Percentiles rank a stretch among this genome's conserved stretches.
Evolutionary conservation across 139 green algal genomes (phyloP).

Genomic region (Volvox reticuliferus): DNA sequence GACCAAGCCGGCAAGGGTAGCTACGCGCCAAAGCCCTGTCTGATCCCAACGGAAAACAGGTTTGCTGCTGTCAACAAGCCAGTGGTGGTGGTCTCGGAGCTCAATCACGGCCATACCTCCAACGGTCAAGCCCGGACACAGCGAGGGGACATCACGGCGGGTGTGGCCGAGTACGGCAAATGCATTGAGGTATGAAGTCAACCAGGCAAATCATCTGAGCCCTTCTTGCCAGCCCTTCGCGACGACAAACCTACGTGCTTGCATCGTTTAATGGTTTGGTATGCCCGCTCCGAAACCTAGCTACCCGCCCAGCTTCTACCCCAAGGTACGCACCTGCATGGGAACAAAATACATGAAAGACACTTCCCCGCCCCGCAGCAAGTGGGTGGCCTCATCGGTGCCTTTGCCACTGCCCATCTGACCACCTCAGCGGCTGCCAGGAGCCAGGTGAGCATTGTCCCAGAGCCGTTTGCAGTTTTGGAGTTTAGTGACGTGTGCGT

Average conservation of each 20-base stretch:
- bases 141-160: constrained; percentile 20
- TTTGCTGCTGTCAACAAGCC: not conserved
- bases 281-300: not conserved
- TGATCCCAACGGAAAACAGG: not conserved
- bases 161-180: not conserved
- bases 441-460: not conserved
- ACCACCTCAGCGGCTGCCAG: not conserved
- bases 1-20: too few relatives aligned
- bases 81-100: not conserved
- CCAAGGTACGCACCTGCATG: too few relatives aligned
- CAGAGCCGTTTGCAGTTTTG: not conserved
- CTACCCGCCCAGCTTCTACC: not conserved
- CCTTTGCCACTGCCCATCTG: constrained; percentile 8
- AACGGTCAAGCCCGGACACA: not conserved
- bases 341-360: too few relatives aligned
- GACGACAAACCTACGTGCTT: too few relatives aligned
- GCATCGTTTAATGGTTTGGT: not conserved
- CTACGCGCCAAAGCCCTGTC: too few relatives aligned
- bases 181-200: not conserved
- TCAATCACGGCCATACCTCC: constrained; percentile 40
- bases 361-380: not conserved
- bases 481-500: too few relatives aligned
- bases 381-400: not conserved
- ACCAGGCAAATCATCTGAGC: too few relatives aligned
- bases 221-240: too few relatives aligned